Evolutionary conservation across 371 early-diverging fungal genomes (phyloP), one percentile per base, ranked within the genome.

Genomic region (Mortierella sp.): DNA sequence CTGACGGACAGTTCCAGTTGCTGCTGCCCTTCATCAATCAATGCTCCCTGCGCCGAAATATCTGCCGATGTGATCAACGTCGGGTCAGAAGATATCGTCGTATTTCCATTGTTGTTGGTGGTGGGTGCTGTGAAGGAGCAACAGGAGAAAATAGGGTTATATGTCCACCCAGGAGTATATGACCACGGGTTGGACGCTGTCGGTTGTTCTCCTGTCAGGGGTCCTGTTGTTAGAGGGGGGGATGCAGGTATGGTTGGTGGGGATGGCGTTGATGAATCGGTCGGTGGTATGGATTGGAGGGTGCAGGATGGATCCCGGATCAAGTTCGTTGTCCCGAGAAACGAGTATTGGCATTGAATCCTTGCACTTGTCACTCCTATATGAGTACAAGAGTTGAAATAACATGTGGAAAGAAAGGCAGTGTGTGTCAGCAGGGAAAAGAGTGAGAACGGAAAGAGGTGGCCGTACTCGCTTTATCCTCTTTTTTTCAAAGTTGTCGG

Each of bases 121-220:
- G 22, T 43, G 26, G 63, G 29, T 19, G 64, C 19, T 41, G 78
- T 52, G 31, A 72, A 83, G 64, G 83, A 74, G 31, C 79, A 78
- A 22, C 83, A 83, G 2, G 75, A 72, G 53, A 83, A 83, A 22
- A 83, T 68, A 7, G 83, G 83, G 37, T 83, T 83, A 48, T 72
- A 83, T 3, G 63, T 63, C 83, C 83, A 83, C 24, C 83, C 83
- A 47, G 83, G 79, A 39, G 83, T 83, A 53, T 43, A 44, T 22
- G 83, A 78, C 83, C 83, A 83, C 2, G 83, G 80, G 58, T 67
- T 65, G 2, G 77, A 22, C 6, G 67, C 45, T 37, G 78, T 43
- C 0, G 77, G 75, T 4, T 61, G 75, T 4, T 61, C 63, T 22
- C 66, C 64, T 29, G 79, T 75, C 39, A 81, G 48, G 24, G 77